Base-by-base conservation (phyloP, 1,139 yeast species). In the Geotrichum armillariae region DNA sequence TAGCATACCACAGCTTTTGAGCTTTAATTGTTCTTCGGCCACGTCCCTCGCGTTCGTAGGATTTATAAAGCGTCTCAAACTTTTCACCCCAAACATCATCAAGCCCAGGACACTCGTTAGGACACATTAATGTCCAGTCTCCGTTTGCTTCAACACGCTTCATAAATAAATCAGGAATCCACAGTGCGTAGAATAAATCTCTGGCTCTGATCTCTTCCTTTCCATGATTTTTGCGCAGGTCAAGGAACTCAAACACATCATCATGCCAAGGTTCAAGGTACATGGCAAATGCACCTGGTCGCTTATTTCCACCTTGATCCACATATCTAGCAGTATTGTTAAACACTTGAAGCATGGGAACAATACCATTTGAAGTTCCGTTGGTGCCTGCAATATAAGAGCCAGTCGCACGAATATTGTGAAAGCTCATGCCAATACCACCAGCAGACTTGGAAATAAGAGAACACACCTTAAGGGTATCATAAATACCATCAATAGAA, bases 201-300 rank as follows among this genome's bases (percentile, higher is more conserved):
- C 96, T 79, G 12, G 96, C 95, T 68, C 96, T 80, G 62, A 83
- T 78, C 72, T 88, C 96, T 71, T 88, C 96, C 65, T 86, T 87
- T 58, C 96, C 96, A 66, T 88, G 95, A 67, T 87, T 88, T 72
- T 88, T 88, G 69, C 95, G 81, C 59, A 88, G 79, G 59, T 88
- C 94, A 50, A 88, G 73, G 65, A 88, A 85, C 54, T 87, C 95
- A 66, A 86, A 83, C 52, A 88, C 78, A 65, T 88, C 96, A 20
- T 88, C 80, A 64, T 88, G 96, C 96, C 96, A 88, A 59, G 96
- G 95, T 71, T 88, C 96, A 53, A 88, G 74, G 68, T 88, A 88
- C 52, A 88, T 72, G 38, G 96, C 95, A 68, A 88, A 85, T 12
- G 96, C 96, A 64, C 96, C 96, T 1, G 96, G 96, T 65, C 96